Evolutionary conservation across 176 grass and related monocot species (phyloP), one percentile per base, ranked within the genome.

Genomic region (Oryza meyeriana): DNA sequence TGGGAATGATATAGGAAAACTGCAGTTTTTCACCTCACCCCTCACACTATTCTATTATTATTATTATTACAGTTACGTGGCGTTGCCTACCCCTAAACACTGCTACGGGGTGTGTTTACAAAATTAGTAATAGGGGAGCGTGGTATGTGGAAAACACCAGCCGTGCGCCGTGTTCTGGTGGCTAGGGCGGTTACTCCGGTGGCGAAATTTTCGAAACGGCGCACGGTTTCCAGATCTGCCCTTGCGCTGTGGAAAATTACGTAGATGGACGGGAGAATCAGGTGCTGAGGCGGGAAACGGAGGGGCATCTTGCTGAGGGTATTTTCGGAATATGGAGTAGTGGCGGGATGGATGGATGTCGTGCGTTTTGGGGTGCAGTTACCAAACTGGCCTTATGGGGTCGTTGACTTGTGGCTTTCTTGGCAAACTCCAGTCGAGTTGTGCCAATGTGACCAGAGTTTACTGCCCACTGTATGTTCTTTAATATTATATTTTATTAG

Each of bases 21-120:
- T 3, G 8, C 2, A 0, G 0, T 0, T 16, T 83, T 20, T 4
- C 0, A 13, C 0, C 0, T 3, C 9, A 0, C 0, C n/a, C 72
- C 87, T 28, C 41, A 0, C 0, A 0, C 0, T 34, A 22, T 0
- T 2, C 0, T 0, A 8, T 20, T 69, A 63, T 84, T 69, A 3
- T 2, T 1, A 1, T 0, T 1, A 0, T 3, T 24, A n/a, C n/a
- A n/a, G n/a, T n/a, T n/a, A n/a, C n/a, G n/a, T n/a, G n/a, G n/a
- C n/a, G n/a, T n/a, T n/a, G n/a, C n/a, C n/a, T n/a, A n/a, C n/a
- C n/a, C n/a, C n/a, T n/a, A n/a, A n/a, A n/a, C n/a, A n/a, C n/a
- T n/a, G n/a, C n/a, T n/a, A 6, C 0, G 0, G 11, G 10, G 38
- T 3, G 40, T 12, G 0, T 0, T 12, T 28, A 0, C 1, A 10